Evolutionary conservation across 2,329 filamentous ascomycete genomes (phyloP), one percentile per base, ranked within the genome.

Genomic region (Botrytis deweyae): DNA sequence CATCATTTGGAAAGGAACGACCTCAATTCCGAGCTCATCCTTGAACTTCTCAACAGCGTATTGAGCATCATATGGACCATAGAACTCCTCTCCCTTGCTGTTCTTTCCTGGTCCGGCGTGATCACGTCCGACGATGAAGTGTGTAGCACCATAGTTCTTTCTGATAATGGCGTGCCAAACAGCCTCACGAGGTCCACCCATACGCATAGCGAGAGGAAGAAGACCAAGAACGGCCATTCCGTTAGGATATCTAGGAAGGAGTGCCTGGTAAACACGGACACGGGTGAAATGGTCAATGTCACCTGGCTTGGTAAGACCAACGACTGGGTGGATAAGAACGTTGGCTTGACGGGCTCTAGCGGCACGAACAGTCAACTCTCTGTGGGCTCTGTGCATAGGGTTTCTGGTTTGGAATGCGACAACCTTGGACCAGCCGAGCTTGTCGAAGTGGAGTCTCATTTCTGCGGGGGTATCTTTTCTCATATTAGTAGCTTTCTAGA

Each of bases 91-190:
- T 74, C 96, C 96, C 86, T 95, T 91, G 88, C 93, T 97, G 90
- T 98, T 98, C 90, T 97, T 98, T 82, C 96, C 96, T 63, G 96
- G 96, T 68, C 96, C 96, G 78, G 96, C 96, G 85, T 99, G 96
- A 86, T 99, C 96, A 86, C 96, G 94, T 75, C 96, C 96, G 78
- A 99, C 95, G 80, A 99, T 99, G 88, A 99, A 99, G 88, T 99
- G 96, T 25, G 96, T 98, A 66, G 95, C 94, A 81, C 96, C 96
- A 86, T 98, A 95, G 86, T 99, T 99, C 91, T 98, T 99, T 83
- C 96, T 94, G 88, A 99, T 99, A 81, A 99, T 97, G 82, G 96
- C 96, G 88, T 99, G 96, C 96, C 96, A 99, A 86, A 99, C 94
- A 79, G 96, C 96, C 87, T 99, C 96, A 79, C 96, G 93, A 77